Percentiles rank a stretch among this genome's conserved stretches.
Evolutionary conservation across 805 yeast genomes (phyloP).

Genomic region (Pichia exigua): DNA sequence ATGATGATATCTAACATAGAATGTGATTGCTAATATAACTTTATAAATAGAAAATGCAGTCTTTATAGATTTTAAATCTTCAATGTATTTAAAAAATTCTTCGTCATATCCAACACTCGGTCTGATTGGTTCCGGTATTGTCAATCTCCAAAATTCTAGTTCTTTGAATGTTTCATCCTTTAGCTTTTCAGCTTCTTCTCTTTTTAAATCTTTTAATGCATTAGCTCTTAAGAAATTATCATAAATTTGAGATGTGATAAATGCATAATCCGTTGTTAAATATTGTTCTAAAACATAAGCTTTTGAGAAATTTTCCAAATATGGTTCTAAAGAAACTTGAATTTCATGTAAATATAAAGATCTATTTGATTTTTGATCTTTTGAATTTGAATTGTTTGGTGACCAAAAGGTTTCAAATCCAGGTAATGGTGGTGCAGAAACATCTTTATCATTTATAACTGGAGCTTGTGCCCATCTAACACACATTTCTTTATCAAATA

Average conservation of each 20-base stretch:
- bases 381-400: not conserved
- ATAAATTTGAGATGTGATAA: constrained; percentile 22
- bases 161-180: constrained; percentile 16
- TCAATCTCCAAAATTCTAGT: constrained; percentile 23
- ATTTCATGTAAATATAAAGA: constrained; percentile 4
- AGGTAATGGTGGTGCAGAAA: constrained; percentile 25
- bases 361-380: constrained; percentile 1
- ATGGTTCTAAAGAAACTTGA: constrained; percentile 7
- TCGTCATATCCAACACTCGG: constrained; percentile 12
- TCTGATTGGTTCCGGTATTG: constrained; percentile 21
- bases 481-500: constrained; percentile 38
- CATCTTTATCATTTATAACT: constrained; percentile 34
- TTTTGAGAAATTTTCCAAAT: not conserved
- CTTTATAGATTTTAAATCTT: constrained; percentile 2
- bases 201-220: constrained; percentile 16
- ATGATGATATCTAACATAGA: constrained; percentile 23
- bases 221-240: constrained; percentile 24
- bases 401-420: constrained; percentile 21
- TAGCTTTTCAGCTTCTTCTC: constrained; percentile 11
- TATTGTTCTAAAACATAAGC: constrained; percentile 11
- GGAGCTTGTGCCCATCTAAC: constrained; percentile 45
- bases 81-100: constrained; percentile 7
- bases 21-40: constrained; percentile 10
- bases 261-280: constrained; percentile 18
- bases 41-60: constrained; percentile 5